Evolutionary conservation across 2,329 filamentous ascomycete genomes (phyloP).

Genomic region (Nannizzia gypsea): DNA sequence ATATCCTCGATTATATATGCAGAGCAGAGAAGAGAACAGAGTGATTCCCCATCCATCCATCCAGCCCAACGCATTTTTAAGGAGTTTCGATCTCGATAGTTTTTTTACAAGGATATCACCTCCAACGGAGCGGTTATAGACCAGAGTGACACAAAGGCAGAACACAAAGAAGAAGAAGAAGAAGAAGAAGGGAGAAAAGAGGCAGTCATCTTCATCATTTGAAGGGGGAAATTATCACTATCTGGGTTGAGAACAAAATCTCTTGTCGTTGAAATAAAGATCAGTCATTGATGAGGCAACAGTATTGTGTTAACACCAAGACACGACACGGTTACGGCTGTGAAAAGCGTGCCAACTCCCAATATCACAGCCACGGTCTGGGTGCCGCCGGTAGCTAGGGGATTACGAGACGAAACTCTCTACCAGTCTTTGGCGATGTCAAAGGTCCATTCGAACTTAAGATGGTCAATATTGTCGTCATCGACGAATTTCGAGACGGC

Average conservation of each 20-base stretch:
- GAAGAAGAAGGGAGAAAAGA: background rate
- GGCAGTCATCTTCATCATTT: slow-evolving; percentile 5
- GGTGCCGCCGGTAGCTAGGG: background rate
- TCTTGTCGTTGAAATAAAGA: background rate
- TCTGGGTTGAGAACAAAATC: background rate
- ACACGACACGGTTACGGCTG: background rate
- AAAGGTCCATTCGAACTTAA: slow-evolving; percentile 92
- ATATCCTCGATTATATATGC: slow-evolving; percentile 16
- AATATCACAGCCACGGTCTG: background rate
- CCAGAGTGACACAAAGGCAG: background rate
- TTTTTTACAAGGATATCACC: background rate
- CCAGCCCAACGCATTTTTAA: slow-evolving; percentile 4
- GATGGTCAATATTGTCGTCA: slow-evolving; percentile 81
- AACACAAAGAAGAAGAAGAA: background rate
- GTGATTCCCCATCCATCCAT: background rate
- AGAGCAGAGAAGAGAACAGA: background rate
- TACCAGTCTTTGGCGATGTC: slow-evolving; percentile 93
- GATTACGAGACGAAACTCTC: background rate
- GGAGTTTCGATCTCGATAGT: slow-evolving; percentile 13
- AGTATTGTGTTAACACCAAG: background rate
- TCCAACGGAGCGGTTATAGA: background rate
- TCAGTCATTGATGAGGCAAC: slow-evolving; percentile 1
- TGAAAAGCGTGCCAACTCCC: background rate
- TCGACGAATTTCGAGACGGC: slow-evolving; percentile 85
- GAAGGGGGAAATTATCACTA: background rate